Evolutionary conservation across 768 basidiomycete species (phyloP).

Genomic region (Rossbeevera mucosa): DNA sequence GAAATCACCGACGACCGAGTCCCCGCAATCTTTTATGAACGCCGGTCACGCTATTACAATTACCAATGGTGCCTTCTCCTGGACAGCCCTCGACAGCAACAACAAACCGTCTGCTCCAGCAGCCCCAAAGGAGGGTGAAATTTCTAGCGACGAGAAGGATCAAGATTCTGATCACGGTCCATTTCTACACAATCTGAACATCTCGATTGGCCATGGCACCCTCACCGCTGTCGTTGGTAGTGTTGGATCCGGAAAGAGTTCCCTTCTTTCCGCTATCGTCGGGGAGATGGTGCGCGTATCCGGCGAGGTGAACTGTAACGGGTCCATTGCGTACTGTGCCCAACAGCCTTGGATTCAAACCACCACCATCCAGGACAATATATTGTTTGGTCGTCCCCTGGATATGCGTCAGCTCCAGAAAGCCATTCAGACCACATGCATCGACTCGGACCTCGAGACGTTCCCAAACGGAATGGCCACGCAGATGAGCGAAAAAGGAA

Average conservation of each 20-base stretch:
- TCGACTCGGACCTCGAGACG: conserved; percentile 27
- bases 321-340: conserved; percentile 30
- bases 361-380: conserved; percentile 29
- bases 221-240: conserved; percentile 26
- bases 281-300: conserved; percentile 28
- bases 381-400: conserved; percentile 29
- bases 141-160: conserved; percentile 5
- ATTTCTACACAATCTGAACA: conserved; percentile 19
- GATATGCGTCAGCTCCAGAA: conserved; percentile 24
- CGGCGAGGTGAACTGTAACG: conserved; percentile 20
- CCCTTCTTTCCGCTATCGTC: conserved; percentile 27
- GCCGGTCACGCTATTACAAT: conserved; percentile 19
- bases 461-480: conserved; percentile 33
- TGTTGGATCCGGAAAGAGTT: conserved; percentile 29
- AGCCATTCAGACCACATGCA: conserved; percentile 26
- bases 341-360: conserved; percentile 32
- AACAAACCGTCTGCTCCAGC: background rate
- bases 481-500: conserved; percentile 46
- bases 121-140: conserved; percentile 4
- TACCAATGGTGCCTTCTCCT: conserved; percentile 21
- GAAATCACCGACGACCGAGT: conserved; percentile 8
- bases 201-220: conserved; percentile 19
- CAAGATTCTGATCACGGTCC: conserved; percentile 8
- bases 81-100: conserved; percentile 15
- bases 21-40: conserved; percentile 1